phyloP scores from a whole-genome alignment of 116 monocot species.

The Posidonia oceanica region DNA sequence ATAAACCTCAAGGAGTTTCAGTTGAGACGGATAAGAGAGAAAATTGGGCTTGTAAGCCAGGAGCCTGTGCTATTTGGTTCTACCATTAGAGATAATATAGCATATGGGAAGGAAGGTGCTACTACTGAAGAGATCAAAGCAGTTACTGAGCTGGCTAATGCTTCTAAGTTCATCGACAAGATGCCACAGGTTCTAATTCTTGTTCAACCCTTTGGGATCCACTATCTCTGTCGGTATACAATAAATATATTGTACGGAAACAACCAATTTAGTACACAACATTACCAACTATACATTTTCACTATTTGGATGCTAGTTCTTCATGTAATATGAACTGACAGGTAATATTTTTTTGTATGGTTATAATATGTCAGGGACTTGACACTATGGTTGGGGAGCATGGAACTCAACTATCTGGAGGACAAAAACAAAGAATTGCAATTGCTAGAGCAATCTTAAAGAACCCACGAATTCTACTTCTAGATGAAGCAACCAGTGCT shows the following conservation, averaged over 20 bases:
- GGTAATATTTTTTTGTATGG: background rate
- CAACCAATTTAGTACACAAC: too few species aligned
- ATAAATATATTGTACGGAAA: too few species aligned
- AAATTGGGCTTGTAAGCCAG: conserved; percentile 76
- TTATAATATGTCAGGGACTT: conserved; percentile 4
- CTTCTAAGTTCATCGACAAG: conserved; percentile 62
- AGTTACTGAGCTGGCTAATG: conserved; percentile 64
- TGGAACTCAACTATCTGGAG: conserved; percentile 62
- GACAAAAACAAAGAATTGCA: conserved; percentile 73
- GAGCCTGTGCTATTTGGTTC: conserved; percentile 59
- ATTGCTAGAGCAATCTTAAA: conserved; percentile 69
- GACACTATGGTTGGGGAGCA: conserved; percentile 54
- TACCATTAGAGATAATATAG: conserved; percentile 63
- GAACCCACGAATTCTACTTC: conserved; percentile 54
- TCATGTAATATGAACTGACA: too few species aligned
- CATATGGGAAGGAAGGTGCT: conserved; percentile 63
- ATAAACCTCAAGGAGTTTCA: conserved; percentile 53
- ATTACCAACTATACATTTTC: too few species aligned
- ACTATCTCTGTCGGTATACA: too few species aligned
- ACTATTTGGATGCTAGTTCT: too few species aligned
- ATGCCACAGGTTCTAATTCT: conserved; percentile 39
- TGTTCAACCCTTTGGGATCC: too few species aligned
- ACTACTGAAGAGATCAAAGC: conserved; percentile 49
- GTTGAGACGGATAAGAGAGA: conserved; percentile 58
- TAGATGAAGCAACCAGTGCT: conserved; percentile 75